phyloP scores from a whole-genome alignment of 345 rosid species.

The Orychophragmus violaceus region DNA sequence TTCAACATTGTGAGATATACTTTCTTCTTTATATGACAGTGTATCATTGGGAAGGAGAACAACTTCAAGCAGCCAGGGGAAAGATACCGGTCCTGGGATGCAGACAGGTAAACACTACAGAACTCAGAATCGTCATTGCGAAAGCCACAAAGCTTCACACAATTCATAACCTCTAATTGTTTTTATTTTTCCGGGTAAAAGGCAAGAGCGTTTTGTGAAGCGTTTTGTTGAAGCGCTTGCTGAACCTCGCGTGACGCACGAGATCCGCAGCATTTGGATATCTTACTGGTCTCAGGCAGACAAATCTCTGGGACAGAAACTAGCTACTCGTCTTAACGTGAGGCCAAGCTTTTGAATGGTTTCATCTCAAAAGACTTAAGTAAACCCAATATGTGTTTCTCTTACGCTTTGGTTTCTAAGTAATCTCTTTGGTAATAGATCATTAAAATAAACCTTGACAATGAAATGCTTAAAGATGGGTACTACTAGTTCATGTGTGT shows the following conservation, averaged over 20 bases:
- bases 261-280: conserved; percentile 81
- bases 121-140: not conserved
- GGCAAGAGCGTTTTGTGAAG: conserved; percentile 80
- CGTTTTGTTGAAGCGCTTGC: conserved; percentile 75
- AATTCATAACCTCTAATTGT: not conserved
- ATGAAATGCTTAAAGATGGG: not conserved
- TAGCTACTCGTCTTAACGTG: conserved; percentile 66
- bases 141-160: not conserved
- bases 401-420: not conserved
- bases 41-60: conserved; percentile 78
- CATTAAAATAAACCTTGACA: conserved; percentile 5
- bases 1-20: not conserved
- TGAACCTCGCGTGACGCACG: conserved; percentile 81
- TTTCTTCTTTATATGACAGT: conserved; percentile 33
- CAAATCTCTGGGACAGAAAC: conserved; percentile 70
- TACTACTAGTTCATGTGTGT: not conserved
- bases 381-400: not conserved
- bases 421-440: conserved; percentile 3
- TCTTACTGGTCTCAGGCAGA: conserved; percentile 81
- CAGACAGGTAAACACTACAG: conserved; percentile 58
- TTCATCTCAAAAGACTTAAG: not conserved
- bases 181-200: conserved; percentile 12
- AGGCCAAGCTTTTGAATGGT: conserved; percentile 57
- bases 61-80: conserved; percentile 96
- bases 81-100: conserved; percentile 69